Conservation (phyloP, 148 eudicot genomes). For the Chenopodium album region DNA sequence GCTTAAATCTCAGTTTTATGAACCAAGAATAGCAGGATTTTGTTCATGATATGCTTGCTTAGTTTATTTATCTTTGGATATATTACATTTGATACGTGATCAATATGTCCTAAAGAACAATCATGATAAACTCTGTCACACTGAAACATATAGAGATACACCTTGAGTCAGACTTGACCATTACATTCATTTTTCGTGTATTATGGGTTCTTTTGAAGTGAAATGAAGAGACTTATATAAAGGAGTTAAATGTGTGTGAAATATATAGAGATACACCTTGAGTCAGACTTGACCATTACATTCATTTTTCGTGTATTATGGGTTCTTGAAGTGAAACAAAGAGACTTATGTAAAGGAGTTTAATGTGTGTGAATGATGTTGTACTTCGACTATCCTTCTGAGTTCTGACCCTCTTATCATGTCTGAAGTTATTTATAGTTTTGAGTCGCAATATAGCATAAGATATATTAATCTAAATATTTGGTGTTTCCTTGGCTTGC, state of each 20-base stretch:
- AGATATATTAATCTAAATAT: neutral
- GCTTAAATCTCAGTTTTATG: no score
- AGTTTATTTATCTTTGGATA: neutral
- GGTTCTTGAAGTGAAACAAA: no score
- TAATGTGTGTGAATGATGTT: neutral
- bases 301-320: no score
- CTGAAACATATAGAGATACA: neutral
- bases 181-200: no score
- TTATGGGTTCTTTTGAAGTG: no score
- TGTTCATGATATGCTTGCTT: neutral
- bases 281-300: no score
- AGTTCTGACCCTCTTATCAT: neutral
- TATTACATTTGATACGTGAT: no score
- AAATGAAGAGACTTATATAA: no score
- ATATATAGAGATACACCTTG: neutral
- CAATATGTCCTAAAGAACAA: neutral
- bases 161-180: no score
- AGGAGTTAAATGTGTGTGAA: neutral
- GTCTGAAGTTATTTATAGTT: neutral
- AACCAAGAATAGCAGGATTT: neutral
- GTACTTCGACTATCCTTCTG: neutral
- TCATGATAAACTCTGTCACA: neutral
- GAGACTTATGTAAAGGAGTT: no score
- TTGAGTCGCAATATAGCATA: neutral
- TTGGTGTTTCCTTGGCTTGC: slow-evolving; percentile 1